phyloP scores from a whole-genome alignment of 2,329 filamentous ascomycete species.

The Exophiala sideris region DNA sequence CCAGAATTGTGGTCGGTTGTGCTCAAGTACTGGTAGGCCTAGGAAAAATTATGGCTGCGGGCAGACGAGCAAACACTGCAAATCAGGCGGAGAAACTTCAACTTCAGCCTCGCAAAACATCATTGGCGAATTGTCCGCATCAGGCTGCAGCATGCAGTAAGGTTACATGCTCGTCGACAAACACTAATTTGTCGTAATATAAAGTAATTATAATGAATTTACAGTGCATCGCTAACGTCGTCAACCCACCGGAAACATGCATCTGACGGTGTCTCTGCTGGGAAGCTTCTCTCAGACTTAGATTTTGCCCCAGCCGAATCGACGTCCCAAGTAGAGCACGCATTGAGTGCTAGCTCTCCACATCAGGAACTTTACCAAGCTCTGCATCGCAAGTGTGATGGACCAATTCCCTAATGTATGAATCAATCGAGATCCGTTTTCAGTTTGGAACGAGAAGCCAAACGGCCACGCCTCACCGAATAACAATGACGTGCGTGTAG shows the following conservation, averaged over 20 bases:
- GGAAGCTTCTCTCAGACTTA: conserved; percentile 11
- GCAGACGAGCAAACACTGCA: background rate
- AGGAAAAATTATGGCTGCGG: background rate
- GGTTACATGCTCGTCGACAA: background rate
- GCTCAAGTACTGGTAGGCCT: background rate
- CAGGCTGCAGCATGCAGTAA: background rate
- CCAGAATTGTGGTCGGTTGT: background rate
- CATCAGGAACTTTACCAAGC: conserved; percentile 12
- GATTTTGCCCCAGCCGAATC: conserved; percentile 22
- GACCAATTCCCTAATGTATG: conserved; percentile 13
- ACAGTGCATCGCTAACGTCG: background rate
- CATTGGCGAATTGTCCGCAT: conserved; percentile 8
- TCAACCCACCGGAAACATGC: background rate
- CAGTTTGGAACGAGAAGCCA: background rate
- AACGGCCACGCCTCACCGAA: conserved; percentile 14
- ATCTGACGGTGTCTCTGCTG: background rate
- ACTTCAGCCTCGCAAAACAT: conserved; percentile 10
- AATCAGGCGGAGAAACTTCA: conserved; percentile 4
- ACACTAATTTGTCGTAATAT: background rate
- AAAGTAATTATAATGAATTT: background rate
- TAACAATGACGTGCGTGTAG: background rate
- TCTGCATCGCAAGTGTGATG: conserved; percentile 18
- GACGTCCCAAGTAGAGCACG: conserved; percentile 9
- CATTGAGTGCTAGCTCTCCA: conserved; percentile 13
- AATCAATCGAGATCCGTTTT: background rate